Evolutionary conservation across 108 stramenopile species (phyloP).

Genomic region (Pelagomonas calceolata): DNA sequence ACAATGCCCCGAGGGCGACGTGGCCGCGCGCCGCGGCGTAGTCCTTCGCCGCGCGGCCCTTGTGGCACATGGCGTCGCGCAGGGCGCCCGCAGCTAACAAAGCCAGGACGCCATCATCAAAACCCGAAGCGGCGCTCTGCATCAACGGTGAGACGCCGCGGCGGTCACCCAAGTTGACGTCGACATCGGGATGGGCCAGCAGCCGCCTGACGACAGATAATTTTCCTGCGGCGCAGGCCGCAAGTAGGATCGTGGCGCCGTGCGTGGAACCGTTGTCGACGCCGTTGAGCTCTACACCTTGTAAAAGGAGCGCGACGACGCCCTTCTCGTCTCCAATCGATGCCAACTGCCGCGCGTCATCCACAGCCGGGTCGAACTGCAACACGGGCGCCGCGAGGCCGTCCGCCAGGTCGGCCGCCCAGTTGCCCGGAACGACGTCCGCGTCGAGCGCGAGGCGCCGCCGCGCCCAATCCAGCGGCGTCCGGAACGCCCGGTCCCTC

Average conservation of each 20-base stretch:
- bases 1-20: not conserved
- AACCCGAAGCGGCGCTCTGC: not conserved
- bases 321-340: not conserved
- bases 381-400: not conserved
- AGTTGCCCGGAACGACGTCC: no score
- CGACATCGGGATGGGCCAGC: not conserved
- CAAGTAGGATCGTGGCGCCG: not conserved
- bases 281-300: not conserved
- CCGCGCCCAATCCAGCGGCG: not conserved
- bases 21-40: not conserved
- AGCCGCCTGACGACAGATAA: not conserved
- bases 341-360: not conserved
- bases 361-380: not conserved
- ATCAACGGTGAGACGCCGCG: slow-evolving; percentile 7
- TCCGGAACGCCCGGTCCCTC: not conserved
- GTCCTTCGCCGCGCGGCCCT: not conserved
- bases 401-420: not conserved
- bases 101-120: slow-evolving; percentile 1
- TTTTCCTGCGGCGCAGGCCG: not conserved
- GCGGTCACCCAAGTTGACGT: not conserved
- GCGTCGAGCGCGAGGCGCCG: not conserved
- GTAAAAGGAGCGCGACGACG: not conserved
- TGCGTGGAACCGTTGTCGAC: not conserved
- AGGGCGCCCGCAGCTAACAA: not conserved
- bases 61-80: not conserved